phyloP scores from a whole-genome alignment of 73 alveolate species.

The Paramecium biaurelia region DNA sequence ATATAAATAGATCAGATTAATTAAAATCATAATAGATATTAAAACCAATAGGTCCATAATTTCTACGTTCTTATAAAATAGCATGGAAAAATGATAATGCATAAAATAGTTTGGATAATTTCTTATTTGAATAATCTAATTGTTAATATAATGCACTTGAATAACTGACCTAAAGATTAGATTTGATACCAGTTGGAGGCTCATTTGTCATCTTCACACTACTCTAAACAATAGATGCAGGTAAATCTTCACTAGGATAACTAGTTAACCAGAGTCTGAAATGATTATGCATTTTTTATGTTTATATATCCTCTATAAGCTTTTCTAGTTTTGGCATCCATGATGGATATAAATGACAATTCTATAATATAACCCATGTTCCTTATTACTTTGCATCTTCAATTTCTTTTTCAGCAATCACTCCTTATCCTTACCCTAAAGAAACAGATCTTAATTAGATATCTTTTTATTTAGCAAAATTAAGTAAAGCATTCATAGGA shows the following conservation, averaged over 20 bases:
- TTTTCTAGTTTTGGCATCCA: slow-evolving; percentile 83
- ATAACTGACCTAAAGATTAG: slow-evolving; percentile 93
- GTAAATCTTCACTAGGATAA: slow-evolving; percentile 95
- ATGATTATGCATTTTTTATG: slow-evolving; percentile 18
- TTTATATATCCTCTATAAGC: not conserved
- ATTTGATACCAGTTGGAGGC: slow-evolving; percentile 98
- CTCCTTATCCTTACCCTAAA: slow-evolving; percentile 98
- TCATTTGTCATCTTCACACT: slow-evolving; percentile 99
- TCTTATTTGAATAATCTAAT: slow-evolving; percentile 85
- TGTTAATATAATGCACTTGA: slow-evolving; percentile 83
- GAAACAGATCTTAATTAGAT: slow-evolving; percentile 89
- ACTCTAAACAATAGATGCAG: slow-evolving; percentile 92
- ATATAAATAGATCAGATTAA: slow-evolving; percentile 89
- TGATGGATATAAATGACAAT: not conserved
- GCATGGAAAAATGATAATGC: slow-evolving; percentile 98
- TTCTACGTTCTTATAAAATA: slow-evolving; percentile 97
- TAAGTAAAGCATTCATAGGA: slow-evolving; percentile 92
- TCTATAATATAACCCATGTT: not conserved
- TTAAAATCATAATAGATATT: slow-evolving; percentile 99
- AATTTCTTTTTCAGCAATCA: slow-evolving; percentile 94
- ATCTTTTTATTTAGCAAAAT: slow-evolving; percentile 91
- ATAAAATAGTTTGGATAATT: slow-evolving; percentile 88
- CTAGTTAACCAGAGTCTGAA: slow-evolving; percentile 98
- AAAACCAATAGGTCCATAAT: slow-evolving; percentile 99
- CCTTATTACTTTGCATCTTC: slow-evolving; percentile 78